A percentile compares a stretch with the other conserved stretches of the same genome.
Conservation (phyloP, 106 monocot species). For the Chionographis japonica region DNA sequence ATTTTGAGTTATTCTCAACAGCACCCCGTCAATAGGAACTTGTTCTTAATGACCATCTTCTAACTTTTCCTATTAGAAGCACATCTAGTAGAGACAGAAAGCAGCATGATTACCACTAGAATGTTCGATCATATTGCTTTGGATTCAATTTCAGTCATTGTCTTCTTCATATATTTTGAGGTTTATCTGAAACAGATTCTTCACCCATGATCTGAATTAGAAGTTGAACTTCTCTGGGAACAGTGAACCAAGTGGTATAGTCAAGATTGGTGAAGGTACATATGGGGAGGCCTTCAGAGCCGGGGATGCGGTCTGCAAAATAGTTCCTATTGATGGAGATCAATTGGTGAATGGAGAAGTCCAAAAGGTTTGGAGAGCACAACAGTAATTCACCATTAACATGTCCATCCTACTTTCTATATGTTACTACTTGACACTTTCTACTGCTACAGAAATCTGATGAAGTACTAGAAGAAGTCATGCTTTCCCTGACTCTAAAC, state of each 20-base stretch:
- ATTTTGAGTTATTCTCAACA: no score
- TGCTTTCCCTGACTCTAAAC: slow-evolving; percentile 85
- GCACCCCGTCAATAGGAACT: no score
- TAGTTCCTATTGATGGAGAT: slow-evolving; percentile 94
- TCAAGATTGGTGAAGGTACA: slow-evolving; percentile 96
- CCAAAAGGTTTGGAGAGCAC: slow-evolving; percentile 60
- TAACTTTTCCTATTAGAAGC: no score
- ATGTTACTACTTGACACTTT: slow-evolving; percentile 2
- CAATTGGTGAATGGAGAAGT: slow-evolving; percentile 83
- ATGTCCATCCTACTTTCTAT: not conserved
- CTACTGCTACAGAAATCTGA: slow-evolving; percentile 66
- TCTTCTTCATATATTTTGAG: not conserved
- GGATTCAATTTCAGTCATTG: not conserved
- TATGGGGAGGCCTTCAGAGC: slow-evolving; percentile 91
- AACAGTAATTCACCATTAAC: not conserved
- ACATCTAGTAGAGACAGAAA: no score
- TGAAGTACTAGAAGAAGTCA: slow-evolving; percentile 92
- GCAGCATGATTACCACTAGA: no score
- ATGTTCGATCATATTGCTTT: no score
- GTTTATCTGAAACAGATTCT: slow-evolving; percentile 1
- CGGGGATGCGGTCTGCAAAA: slow-evolving; percentile 77
- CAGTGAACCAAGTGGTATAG: slow-evolving; percentile 52
- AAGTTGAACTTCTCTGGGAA: slow-evolving; percentile 11
- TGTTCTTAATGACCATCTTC: no score
- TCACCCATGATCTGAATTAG: not conserved